Base-by-base conservation (phyloP, 768 basidiomycete genomes). In the Clathrus columnatus region DNA sequence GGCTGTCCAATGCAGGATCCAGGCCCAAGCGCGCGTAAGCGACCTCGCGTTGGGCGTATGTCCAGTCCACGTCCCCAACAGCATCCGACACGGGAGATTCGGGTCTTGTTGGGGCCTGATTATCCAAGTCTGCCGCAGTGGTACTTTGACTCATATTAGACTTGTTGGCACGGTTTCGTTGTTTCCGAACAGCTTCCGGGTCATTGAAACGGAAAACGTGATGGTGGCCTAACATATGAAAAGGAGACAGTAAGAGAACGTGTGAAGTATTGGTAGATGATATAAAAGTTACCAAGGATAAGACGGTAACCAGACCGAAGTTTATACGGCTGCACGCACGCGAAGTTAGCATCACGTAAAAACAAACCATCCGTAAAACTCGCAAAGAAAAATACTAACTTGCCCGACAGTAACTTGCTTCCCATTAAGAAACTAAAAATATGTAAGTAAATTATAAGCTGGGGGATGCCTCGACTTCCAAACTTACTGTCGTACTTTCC, bases 191-290 rank as follows among this genome's bases (percentile, higher is more conserved):
- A 69, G 92, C 91, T 68, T 93, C 91, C 0, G 92, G 92, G 64
- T 95, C 88, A 65, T 90, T 98, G 71, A 96, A 98, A 17, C 96
- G 82, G 70, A 99, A 99, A 54, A 98, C 93, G 72, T 99, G 96
- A 60, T 92, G 85, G 62, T 97, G 94, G 52, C 95, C 90, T 91
- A 58, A 47, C 54, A 44, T 44, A 55, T 53, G 18, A 56, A 51
- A 49, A 57, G 54, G 56, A 50, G 24, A 30, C 17, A 5, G 41
- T 49, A 7, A 27, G 8, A 45, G 26, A 23, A 36, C 51, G 28
- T n/a, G n/a, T n/a, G n/a, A n/a, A n/a, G n/a, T n/a, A n/a, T n/a
- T n/a, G n/a, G n/a, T n/a, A 60, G 45, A 48, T 27, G 27, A 23
- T n/a, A 21, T 5, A n/a, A 14, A 23, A 71, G 79, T 56, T 63